Base-by-base conservation (phyloP, 2,329 filamentous ascomycete species). In the Nigrospora osmanthi region DNA sequence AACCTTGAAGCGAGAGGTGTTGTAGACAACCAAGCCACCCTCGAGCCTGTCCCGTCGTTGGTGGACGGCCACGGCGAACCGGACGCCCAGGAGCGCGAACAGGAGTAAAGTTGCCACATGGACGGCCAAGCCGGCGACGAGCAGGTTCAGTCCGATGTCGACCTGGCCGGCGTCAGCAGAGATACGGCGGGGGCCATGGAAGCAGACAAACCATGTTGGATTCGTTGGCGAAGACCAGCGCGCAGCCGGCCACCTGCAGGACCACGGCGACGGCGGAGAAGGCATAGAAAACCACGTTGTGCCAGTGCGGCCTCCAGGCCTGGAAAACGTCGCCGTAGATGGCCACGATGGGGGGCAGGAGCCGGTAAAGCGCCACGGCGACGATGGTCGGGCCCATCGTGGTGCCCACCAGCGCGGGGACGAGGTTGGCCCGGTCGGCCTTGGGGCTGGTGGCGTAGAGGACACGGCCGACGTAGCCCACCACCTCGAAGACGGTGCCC, bases 391-490 rank as follows among this genome's bases (percentile, higher is more conserved):
- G 70, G 1, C 72, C 74, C 33, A 73, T 54, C 16, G 70, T 58
- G 2, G 71, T 73, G 15, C 73, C 73, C 12, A 73, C 50, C 31
- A 76, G 54, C 45, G 63, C 73, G 5, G 77, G 50, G 11, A 65
- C 57, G 49, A 75, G 73, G 46, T 59, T 32, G 35, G 13, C 35
- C 14, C 35, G 5, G 17, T 17, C 65, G 3, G 56, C 54, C 40
- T 60, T 58, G 47, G 56, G 64, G 35, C 59, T 57, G 10, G 55
- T 53, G 12, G 44, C 30, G 17, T 75, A 62, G 30, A 75, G 53
- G 7, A 76, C 45, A 34, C 69, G 66, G 4, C 70, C 72, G 13
- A 67, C 57, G 48, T 75, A 76, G 13, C 72, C 71, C 37, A 73
- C 34, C 9, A 70, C 56, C 47, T 74, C 70, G 9, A 75, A 48